Base-by-base conservation (phyloP, 1,284 basidiomycete species). In the Megacollybia platyphylla region DNA sequence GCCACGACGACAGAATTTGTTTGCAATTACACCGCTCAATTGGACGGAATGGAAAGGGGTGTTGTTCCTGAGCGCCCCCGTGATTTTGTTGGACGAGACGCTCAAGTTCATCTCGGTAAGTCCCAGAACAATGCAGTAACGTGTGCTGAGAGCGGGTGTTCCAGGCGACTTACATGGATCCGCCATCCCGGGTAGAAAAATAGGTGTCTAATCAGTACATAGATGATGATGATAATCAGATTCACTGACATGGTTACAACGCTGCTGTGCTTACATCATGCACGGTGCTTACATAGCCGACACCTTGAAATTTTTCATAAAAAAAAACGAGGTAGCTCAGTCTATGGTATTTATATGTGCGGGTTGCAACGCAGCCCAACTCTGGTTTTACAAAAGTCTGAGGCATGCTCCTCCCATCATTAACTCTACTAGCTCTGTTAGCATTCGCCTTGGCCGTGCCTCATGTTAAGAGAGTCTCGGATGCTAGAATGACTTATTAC, bases 11-110 rank as follows among this genome's bases (percentile, higher is more conserved):
- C 54, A 89, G 82, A 68, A 78, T n/a, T 58, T 94, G 45, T 97
- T 98, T 62, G 84, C 86, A 42, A 94, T 97, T 58, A 83, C 84
- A 0, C 87, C 92, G 3, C 73, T 98, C 45, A 93, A 91, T 66
- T 86, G 79, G 80, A 64, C 62, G 11, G 94, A 98, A 64, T 97
- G 94, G 92, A 80, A 86, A 59, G 92, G 90, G n/a, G 93, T 98
- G 6, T 58, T 98, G 46, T 77, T 71, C 53, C 75, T 97, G 50
- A 92, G 87, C 49, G 79, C 80, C 7, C 96, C 94, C 4, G 92
- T 98, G 39, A 59, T 98, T 40, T 43, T 86, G 41, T 84, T 97
- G 44, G 94, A 98, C 60, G 96, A 98, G 62, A 60, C 86, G 26
- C 70, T 97, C 57, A 97, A 97, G 61, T 84, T 84, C 52, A 61